A percentile compares a stretch with the other conserved stretches of the same genome.
Evolutionary conservation across 495 filamentous ascomycete species (phyloP).

Genomic region (Aspergillus coremiiformis): DNA sequence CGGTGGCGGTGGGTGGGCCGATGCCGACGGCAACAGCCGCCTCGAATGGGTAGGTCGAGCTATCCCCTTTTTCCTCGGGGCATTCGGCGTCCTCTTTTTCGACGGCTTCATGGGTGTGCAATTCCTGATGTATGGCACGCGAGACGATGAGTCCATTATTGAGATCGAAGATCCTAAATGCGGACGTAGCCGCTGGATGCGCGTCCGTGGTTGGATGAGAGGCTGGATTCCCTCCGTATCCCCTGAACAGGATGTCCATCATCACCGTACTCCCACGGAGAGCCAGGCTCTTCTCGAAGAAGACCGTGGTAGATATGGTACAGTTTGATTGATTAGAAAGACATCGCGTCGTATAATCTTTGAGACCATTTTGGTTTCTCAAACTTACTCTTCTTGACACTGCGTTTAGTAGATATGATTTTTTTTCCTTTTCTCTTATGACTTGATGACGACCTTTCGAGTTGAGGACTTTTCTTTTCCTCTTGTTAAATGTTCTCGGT

Average conservation of each 20-base stretch:
- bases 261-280: conserved; percentile 15
- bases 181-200: conserved; percentile 43
- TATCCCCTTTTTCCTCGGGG: conserved; percentile 64
- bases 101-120: conserved; percentile 62
- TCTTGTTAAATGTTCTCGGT: not conserved
- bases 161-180: conserved; percentile 30
- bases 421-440: not conserved
- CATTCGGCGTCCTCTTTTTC: conserved; percentile 58
- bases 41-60: conserved; percentile 51
- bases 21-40: conserved; percentile 49
- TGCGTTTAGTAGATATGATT: not conserved
- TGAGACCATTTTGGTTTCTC: not conserved
- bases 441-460: not conserved
- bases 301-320: conserved; percentile 30
- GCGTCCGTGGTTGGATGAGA: conserved; percentile 60
- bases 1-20: conserved; percentile 62
- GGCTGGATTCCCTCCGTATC: conserved; percentile 54
- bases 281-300: conserved; percentile 27
- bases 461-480: not conserved
- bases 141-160: conserved; percentile 24
- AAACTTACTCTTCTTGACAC: not conserved
- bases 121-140: conserved; percentile 52
- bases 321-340: conserved; percentile 18
- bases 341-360: not conserved
- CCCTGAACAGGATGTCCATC: conserved; percentile 14